Evolutionary conservation across 1,139 yeast species (phyloP), one percentile per base, ranked within the genome.

Genomic region (Blastobotrys malaysiensis): DNA sequence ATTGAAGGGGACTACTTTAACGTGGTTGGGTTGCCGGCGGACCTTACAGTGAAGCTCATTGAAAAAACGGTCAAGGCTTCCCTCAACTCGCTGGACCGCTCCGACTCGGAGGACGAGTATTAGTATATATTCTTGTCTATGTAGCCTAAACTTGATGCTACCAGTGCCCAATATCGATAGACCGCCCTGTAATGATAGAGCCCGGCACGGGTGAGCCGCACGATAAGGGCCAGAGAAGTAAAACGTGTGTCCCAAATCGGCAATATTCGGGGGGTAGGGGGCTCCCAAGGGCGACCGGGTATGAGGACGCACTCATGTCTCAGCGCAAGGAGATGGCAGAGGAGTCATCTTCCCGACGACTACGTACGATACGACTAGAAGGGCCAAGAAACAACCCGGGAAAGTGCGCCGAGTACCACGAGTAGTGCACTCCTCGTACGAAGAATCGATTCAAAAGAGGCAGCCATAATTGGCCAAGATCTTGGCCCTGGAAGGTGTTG

Each of bases 21-120:
- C 66, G 87, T 89, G n/a, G 93, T 93, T 7, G 99, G 99, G 0
- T 72, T 93, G 55, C 98, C 99, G 0, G 80, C 83, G 21, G 76
- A 77, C 54, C 74, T 72, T 36, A 82, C 93, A 0, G 79, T 79
- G 65, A 63, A 69, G 50, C 66, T 80, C 58, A 66, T 78, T 55
- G 71, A 68, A 47, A 69, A 69, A 60, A 64, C 73, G n/a, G 52
- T 71, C 45, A 49, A 46, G 4, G 53, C 57, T 21, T 70, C 70
- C 3, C 31, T 26, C 11, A 26, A 26, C 31, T 9, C 13, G 13
- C 13, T 9, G 13, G 31, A 26, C 31, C 31, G 11, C 31, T 26
- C 31, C 3, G 31, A 26, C 31, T 26, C 31, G 7, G 31, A 26
- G 13, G 31, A 26, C 31, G 31, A 26, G 31, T 26, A 26, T 26